Evolutionary conservation across 805 yeast species (phyloP).

Genomic region (Candida easanensis): DNA sequence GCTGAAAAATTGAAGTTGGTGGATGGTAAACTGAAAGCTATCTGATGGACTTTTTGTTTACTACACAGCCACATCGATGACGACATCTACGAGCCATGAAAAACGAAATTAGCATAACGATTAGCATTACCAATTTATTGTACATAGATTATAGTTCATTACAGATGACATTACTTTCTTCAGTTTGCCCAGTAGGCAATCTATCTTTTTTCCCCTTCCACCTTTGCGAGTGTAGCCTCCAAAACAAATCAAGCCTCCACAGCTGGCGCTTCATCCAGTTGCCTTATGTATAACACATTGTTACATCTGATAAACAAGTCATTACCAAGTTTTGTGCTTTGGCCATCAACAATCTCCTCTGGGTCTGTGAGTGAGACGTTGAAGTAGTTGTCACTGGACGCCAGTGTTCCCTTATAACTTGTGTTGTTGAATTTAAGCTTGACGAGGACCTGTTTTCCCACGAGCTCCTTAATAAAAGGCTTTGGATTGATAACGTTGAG

Average conservation of each 20-base stretch:
- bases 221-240: not conserved
- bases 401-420: conserved; percentile 76
- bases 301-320: conserved; percentile 89
- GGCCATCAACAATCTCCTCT: conserved; percentile 48
- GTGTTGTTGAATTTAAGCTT: conserved; percentile 88
- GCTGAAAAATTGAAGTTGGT: not conserved
- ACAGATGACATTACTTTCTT: not conserved
- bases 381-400: conserved; percentile 90
- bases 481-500: conserved; percentile 77
- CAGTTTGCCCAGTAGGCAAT: too few relatives aligned
- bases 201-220: not conserved
- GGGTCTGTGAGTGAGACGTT: conserved; percentile 73
- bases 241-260: not conserved
- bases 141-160: not conserved
- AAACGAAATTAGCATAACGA: too few relatives aligned
- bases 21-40: not conserved
- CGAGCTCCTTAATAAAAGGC: conserved; percentile 78
- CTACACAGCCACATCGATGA: too few relatives aligned
- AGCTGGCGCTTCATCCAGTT: conserved; percentile 13
- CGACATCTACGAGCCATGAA: not conserved
- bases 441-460: conserved; percentile 69
- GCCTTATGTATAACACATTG: conserved; percentile 60
- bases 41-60: not conserved
- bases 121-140: not conserved
- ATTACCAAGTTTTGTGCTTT: conserved; percentile 53